These are phyloP conservation scores for Leersia perrieri DNA, from an alignment of 176 grass and related monocot genomes.

Conservation along the genomic window DNA sequence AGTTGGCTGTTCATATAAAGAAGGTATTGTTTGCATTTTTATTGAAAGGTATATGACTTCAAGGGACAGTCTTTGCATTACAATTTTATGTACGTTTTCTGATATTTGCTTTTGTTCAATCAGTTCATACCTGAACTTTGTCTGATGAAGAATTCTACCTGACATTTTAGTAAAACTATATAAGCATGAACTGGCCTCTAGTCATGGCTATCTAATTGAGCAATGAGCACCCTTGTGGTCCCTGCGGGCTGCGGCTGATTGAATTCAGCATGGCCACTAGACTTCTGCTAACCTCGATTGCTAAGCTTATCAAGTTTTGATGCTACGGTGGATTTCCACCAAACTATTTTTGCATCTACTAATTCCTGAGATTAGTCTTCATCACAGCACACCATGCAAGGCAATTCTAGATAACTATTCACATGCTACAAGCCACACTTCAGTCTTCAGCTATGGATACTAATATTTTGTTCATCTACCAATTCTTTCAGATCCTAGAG, in stretches of 20 bases:
- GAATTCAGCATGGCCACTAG: not conserved
- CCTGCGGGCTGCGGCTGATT: not conserved
- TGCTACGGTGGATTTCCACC: not conserved
- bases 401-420: not conserved
- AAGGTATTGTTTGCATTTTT: not conserved
- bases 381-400: not conserved
- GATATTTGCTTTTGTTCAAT: not conserved
- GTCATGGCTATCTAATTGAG: not conserved
- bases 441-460: not conserved
- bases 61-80: not conserved
- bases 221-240: not conserved
- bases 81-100: not conserved
- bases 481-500: slow-evolving; percentile 72
- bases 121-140: not conserved
- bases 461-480: not conserved
- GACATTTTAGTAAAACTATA: not conserved
- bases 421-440: not conserved
- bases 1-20: not conserved
- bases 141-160: not conserved
- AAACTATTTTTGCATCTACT: not conserved
- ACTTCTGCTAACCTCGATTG: not conserved
- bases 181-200: not conserved
- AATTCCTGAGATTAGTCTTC: not conserved
- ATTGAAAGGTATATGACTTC: not conserved
- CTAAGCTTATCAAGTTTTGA: not conserved